phyloP scores from a whole-genome alignment of 2,329 filamentous ascomycete species.

The Trichophaea hybrida region DNA sequence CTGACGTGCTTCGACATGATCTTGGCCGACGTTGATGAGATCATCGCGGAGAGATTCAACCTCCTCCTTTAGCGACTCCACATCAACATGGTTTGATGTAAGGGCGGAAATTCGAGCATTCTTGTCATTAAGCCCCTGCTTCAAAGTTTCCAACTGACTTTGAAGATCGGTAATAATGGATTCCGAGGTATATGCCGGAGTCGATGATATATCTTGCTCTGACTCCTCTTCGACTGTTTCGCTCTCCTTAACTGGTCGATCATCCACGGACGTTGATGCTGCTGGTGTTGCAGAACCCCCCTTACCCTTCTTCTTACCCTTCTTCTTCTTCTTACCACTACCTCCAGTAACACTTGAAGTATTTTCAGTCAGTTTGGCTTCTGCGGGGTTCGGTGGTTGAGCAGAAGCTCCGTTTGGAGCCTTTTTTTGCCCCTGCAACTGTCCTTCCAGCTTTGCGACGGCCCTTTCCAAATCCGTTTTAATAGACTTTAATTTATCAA shows the following conservation, averaged over 20 bases:
- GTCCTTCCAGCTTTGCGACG: conserved; percentile 29
- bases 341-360: conserved; percentile 34
- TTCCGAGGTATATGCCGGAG: conserved; percentile 27
- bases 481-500: conserved; percentile 33
- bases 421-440: conserved; percentile 11
- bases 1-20: conserved; percentile 72
- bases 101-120: conserved; percentile 59
- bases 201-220: conserved; percentile 28
- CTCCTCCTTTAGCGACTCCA: conserved; percentile 67
- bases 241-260: conserved; percentile 29
- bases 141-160: conserved; percentile 26
- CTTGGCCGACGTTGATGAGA: conserved; percentile 61
- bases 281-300: conserved; percentile 25
- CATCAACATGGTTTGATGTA: conserved; percentile 55
- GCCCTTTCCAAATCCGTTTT: conserved; percentile 30
- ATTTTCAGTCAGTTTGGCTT: not conserved
- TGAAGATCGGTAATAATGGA: conserved; percentile 28
- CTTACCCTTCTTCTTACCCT: conserved; percentile 21
- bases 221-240: conserved; percentile 27
- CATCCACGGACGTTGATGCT: conserved; percentile 30
- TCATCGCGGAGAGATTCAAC: conserved; percentile 72
- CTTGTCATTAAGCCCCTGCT: conserved; percentile 44
- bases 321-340: conserved; percentile 24
- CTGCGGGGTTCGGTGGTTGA: conserved; percentile 4
- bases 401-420: conserved; percentile 31